These are phyloP conservation scores for Flaveria bidentis DNA, from an alignment of 129 eudicot species.

Conservation along the genomic window DNA sequence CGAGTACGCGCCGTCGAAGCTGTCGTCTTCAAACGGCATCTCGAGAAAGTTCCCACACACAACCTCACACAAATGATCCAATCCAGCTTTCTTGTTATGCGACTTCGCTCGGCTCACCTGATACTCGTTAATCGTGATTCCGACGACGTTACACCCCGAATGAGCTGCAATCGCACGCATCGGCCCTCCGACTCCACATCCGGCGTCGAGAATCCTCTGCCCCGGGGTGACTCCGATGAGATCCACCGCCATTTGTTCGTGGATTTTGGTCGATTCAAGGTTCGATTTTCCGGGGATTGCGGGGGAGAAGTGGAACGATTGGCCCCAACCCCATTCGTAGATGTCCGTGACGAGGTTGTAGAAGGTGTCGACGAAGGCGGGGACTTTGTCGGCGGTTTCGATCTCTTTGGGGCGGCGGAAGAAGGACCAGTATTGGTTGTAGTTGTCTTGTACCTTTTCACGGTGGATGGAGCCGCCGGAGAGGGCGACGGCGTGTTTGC, in stretches of 20 bases:
- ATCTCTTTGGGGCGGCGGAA: conserved; percentile 89
- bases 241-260: conserved; percentile 93
- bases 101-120: conserved; percentile 72
- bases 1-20: conserved; percentile 88
- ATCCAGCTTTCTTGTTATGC: conserved; percentile 86
- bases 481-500: conserved; percentile 79
- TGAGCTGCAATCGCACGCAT: conserved; percentile 96
- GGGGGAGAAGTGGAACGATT: conserved; percentile 88
- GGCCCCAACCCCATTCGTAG: conserved; percentile 99
- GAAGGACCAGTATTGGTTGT: conserved; percentile 90
- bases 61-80: conserved; percentile 67
- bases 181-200: conserved; percentile 97
- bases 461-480: conserved; percentile 85
- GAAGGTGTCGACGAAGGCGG: conserved; percentile 86
- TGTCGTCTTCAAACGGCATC: conserved; percentile 71
- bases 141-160: conserved; percentile 71
- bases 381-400: conserved; percentile 74
- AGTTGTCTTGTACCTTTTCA: conserved; percentile 73
- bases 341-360: conserved; percentile 95
- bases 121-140: conserved; percentile 91
- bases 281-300: conserved; percentile 77
- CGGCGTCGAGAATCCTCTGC: conserved; percentile 67
- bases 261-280: conserved; percentile 68
- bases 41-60: conserved; percentile 87
- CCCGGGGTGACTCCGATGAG: conserved; percentile 65